Conservation (phyloP, 2,329 filamentous ascomycete species). For the Arthroderma sp. region DNA sequence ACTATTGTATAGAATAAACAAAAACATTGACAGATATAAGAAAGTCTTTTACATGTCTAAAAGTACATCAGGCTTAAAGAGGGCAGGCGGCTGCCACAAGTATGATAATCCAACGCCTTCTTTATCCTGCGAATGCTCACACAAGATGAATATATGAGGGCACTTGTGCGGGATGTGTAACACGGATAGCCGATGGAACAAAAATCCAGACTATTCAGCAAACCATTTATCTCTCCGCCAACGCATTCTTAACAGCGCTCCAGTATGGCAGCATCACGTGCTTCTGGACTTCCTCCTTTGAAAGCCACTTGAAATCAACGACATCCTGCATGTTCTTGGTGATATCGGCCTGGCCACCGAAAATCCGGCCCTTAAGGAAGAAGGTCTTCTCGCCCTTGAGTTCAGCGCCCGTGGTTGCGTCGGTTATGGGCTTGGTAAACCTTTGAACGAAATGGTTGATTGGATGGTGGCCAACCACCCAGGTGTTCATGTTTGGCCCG, state of each 20-base stretch:
- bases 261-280: conserved; percentile 59
- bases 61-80: conserved; percentile 4
- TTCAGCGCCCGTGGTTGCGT: conserved; percentile 23
- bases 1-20: not conserved
- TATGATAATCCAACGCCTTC: not conserved
- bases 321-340: conserved; percentile 56
- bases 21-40: not conserved
- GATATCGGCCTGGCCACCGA: conserved; percentile 80
- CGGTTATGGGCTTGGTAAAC: conserved; percentile 39
- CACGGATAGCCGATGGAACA: too few relatives aligned
- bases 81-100: not conserved
- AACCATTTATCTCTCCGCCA: conserved; percentile 55
- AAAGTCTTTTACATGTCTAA: conserved; percentile 7
- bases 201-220: not conserved
- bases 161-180: not conserved
- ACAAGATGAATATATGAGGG: not conserved
- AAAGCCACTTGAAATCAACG: conserved; percentile 81
- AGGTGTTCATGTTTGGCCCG: conserved; percentile 96
- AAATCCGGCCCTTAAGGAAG: conserved; percentile 91
- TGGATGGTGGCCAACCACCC: conserved; percentile 84
- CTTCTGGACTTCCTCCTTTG: conserved; percentile 70
- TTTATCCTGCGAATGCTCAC: not conserved
- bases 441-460: conserved; percentile 63
- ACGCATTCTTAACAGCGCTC: conserved; percentile 65
- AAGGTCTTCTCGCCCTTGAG: conserved; percentile 70